Evolutionary conservation across 805 yeast species (phyloP).

Genomic region (Pichia thaimueangensis): DNA sequence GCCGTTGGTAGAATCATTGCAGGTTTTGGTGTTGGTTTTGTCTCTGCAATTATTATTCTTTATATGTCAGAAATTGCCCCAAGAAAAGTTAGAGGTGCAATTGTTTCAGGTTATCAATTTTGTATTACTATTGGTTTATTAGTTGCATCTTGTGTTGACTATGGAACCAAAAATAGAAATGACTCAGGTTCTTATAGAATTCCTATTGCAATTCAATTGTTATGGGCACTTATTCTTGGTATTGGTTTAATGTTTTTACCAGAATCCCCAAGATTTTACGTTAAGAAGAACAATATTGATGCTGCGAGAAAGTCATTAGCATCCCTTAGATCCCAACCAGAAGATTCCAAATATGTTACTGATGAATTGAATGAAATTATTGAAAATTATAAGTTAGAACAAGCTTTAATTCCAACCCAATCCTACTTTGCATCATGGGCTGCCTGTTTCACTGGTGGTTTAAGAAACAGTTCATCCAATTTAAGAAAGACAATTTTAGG

Average conservation of each 20-base stretch:
- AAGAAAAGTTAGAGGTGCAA: constrained; percentile 69
- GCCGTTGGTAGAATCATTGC: constrained; percentile 68
- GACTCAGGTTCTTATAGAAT: constrained; percentile 61
- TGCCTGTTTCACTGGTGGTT: constrained; percentile 39
- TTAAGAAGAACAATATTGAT: constrained; percentile 50
- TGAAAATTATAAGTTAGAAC: constrained; percentile 46
- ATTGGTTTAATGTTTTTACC: constrained; percentile 64
- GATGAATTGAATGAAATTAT: constrained; percentile 46
- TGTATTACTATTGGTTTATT: constrained; percentile 63
- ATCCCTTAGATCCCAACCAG: constrained; percentile 47
- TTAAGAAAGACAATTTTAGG: constrained; percentile 40
- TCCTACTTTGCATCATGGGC: constrained; percentile 35
- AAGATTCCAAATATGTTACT: constrained; percentile 38
- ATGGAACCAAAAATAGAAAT: constrained; percentile 51
- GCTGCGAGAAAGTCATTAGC: constrained; percentile 52
- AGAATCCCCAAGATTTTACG: constrained; percentile 69
- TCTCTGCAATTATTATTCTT: constrained; percentile 71
- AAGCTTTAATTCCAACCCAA: constrained; percentile 29
- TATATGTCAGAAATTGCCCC: constrained; percentile 79
- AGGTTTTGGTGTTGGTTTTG: constrained; percentile 74
- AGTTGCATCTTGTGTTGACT: constrained; percentile 64
- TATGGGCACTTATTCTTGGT: constrained; percentile 59
- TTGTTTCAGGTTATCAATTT: constrained; percentile 66
- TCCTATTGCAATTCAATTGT: constrained; percentile 67
- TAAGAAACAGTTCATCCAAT: constrained; percentile 32